Evolutionary conservation across 2,329 filamentous ascomycete genomes (phyloP), one percentile per base, ranked within the genome.

Genomic region (Tricladium varicosporioides): DNA sequence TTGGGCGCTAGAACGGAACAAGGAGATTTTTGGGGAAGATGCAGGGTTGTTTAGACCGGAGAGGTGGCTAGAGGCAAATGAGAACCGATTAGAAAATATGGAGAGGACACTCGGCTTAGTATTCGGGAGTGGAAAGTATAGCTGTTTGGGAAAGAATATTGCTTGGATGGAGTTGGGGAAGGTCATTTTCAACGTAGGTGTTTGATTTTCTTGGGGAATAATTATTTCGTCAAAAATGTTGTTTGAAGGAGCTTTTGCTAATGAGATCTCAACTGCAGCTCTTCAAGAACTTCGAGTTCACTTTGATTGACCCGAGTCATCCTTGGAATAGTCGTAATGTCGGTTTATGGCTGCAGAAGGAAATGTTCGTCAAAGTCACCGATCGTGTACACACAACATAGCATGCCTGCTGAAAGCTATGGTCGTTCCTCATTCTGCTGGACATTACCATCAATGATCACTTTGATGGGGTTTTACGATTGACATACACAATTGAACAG

Each of bases 141-240:
- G 72, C 61, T 80, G 78, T 61, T 65, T 80, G 18, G 78, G 78
- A 4, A 76, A 73, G 63, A 69, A 74, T 1, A 75, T 81, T 56
- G 78, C 78, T 1, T 63, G 76, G 57, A 77, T 80, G 71, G 78
- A 80, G 67, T 62, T 80, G 48, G 73, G 78, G 60, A 81, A 81
- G 62, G 69, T 74, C 2, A 67, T 79, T 48, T 74, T 78, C 14
- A 76, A 79, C 74, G 78, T 80, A 68, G 53, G 72, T 60, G 15
- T 11, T 33, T 16, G 13, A n/a, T 63, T 13, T 5, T 42, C 19
- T 14, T 5, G 7, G 22, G 22, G 7, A 14, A n/a, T 31, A 22
- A 9, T 27, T 1, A 44, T n/a, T 1, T 16, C 3, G 2, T 46
- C 7, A 8, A 5, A 16, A 10, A 51, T 27, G 7, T 27, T 27